A percentile compares a stretch with the other conserved stretches of the same genome.
phyloP scores from a whole-genome alignment of 148 eudicot species.

The Silene conica region DNA sequence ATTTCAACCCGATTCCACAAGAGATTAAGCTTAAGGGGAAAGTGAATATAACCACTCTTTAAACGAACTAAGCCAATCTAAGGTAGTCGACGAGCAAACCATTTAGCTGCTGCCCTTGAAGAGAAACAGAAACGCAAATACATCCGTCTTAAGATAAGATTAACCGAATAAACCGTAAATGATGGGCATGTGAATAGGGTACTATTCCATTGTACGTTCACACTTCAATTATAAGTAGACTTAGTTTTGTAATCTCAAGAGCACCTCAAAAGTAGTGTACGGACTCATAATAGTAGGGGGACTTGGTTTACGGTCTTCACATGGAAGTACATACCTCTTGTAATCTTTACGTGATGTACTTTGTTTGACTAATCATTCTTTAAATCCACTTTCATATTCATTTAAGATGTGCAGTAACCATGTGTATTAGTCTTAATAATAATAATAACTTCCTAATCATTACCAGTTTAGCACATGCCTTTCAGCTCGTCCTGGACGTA shows the following conservation, averaged over 20 bases:
- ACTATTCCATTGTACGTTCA: conserved; percentile 17
- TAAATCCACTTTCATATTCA: not conserved
- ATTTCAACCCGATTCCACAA: no score
- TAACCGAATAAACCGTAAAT: conserved; percentile 25
- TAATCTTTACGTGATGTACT: not conserved
- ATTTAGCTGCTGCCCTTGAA: not conserved
- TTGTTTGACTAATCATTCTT: conserved; percentile 13
- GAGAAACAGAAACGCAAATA: not conserved
- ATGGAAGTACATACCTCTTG: not conserved
- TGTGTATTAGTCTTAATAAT: not conserved
- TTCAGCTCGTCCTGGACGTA: not conserved
- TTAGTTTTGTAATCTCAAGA: not conserved
- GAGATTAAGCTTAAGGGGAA: no score
- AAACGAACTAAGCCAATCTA: no score
- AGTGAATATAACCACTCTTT: no score
- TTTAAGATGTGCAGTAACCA: not conserved
- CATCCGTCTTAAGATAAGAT: no score
- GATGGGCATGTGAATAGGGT: conserved; percentile 21
- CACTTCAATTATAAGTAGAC: not conserved
- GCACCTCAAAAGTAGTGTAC: conserved; percentile 17
- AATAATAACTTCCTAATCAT: conserved; percentile 5
- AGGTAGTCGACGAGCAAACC: no score
- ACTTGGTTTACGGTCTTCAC: not conserved
- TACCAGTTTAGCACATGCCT: conserved; percentile 12
- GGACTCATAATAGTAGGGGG: not conserved